Evolutionary conservation across 768 basidiomycete genomes (phyloP), one percentile per base, ranked within the genome.

Genomic region (Auricularia sp.): DNA sequence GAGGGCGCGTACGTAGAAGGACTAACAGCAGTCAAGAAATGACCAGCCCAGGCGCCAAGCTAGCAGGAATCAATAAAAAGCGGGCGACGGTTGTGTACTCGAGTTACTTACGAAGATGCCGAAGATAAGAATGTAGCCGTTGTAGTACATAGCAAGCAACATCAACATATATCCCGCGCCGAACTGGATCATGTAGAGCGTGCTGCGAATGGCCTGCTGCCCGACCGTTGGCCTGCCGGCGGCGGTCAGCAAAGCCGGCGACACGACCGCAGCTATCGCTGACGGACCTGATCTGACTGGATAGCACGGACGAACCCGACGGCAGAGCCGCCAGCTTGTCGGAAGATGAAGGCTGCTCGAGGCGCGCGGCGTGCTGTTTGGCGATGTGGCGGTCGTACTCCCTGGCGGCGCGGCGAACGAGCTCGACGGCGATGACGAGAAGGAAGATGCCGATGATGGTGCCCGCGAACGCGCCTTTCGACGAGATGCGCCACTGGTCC

Each of bases 121-220:
- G 61, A 74, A 70, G 21, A 74, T 67, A 63, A 59, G 56, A 33
- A 74, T 70, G 61, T 69, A 71, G 8, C 71, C 73, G 65, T 72
- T 74, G 65, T 68, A 72, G 67, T 70, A 72, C 71, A 71, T 72
- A 0, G 64, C 73, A 51, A 74, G 70, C 1, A 74, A 63, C 73
- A 74, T 74, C 67, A 72, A 68, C 10, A 72, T 66, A 67, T 71
- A 73, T 12, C 72, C 68, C 14, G 71, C 72, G 12, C 68, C 68
- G 66, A 72, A 72, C 62, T 72, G 72, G 36, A 68, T 61, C 14
- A 69, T 70, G 64, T 72, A 73, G 29, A 66, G 61, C 58, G 72
- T 53, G 12, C 66, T 66, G 53, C 72, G 65, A 36, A 71, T 62
- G 43, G 69, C 36, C 39, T 74, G 73, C 62, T 73, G 72, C 7